Conservation (phyloP, 1,284 basidiomycete species). For the Ceratobasidium papillatum region DNA sequence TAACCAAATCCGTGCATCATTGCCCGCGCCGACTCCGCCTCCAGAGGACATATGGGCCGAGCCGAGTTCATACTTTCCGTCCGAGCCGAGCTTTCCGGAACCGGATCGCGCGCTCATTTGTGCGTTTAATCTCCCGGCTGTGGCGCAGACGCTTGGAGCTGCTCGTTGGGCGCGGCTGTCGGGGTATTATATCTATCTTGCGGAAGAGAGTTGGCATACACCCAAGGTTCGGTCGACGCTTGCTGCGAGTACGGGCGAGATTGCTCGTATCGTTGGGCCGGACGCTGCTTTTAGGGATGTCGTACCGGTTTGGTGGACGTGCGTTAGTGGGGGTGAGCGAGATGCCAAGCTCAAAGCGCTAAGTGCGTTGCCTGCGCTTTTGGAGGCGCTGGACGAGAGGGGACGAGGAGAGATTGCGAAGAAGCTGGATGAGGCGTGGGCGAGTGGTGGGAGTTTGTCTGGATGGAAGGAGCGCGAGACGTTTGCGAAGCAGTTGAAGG, state of each 20-base stretch:
- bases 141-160: slow-evolving; percentile 83
- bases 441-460: slow-evolving; percentile 60
- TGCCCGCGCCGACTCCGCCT: neutral
- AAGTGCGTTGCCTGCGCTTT: slow-evolving; percentile 69
- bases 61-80: slow-evolving; percentile 28
- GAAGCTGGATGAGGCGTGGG: slow-evolving; percentile 69
- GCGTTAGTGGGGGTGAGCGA: slow-evolving; percentile 64
- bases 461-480: slow-evolving; percentile 88
- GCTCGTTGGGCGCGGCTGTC: slow-evolving; percentile 82
- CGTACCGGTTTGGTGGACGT: slow-evolving; percentile 74
- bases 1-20: slow-evolving; percentile 26
- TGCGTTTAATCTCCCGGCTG: slow-evolving; percentile 95
- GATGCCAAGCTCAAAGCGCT: slow-evolving; percentile 77
- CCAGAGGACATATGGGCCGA: slow-evolving; percentile 43
- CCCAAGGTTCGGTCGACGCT: slow-evolving; percentile 76
- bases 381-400: slow-evolving; percentile 62
- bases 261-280: slow-evolving; percentile 85
- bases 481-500: slow-evolving; percentile 66
- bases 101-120: slow-evolving; percentile 85
- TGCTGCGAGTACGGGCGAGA: slow-evolving; percentile 88
- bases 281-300: slow-evolving; percentile 76
- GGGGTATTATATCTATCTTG: slow-evolving; percentile 72
- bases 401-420: slow-evolving; percentile 64
- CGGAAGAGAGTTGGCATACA: slow-evolving; percentile 59
- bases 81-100: slow-evolving; percentile 50